Percentiles rank a stretch among this genome's conserved stretches.
phyloP scores from a whole-genome alignment of 495 filamentous ascomycete species.

The Terfezia boudieri region DNA sequence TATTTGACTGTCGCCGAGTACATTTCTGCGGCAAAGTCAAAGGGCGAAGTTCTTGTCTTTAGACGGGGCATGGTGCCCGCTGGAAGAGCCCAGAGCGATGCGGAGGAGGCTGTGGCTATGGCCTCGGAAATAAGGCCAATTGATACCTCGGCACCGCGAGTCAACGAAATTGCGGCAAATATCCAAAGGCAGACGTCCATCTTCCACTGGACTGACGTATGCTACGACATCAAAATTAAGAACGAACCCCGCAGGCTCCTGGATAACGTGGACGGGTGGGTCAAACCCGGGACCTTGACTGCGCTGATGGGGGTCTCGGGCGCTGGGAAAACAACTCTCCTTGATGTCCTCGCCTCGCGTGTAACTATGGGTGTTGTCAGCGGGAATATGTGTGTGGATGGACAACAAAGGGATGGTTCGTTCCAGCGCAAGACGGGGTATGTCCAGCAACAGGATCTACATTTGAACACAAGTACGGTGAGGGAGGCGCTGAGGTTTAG shows the following conservation, averaged over 20 bases:
- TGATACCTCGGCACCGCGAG: slow-evolving; percentile 22
- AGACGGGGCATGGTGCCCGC: slow-evolving; percentile 50
- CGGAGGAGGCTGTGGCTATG: slow-evolving; percentile 18
- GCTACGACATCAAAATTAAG: slow-evolving; percentile 33
- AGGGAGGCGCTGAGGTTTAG: slow-evolving; percentile 67
- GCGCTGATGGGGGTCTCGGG: slow-evolving; percentile 50
- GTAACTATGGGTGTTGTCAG: slow-evolving; percentile 37
- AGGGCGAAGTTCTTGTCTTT: slow-evolving; percentile 78
- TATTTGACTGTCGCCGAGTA: slow-evolving; percentile 38
- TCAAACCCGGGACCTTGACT: slow-evolving; percentile 59
- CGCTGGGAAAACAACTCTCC: slow-evolving; percentile 38
- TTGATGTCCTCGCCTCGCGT: slow-evolving; percentile 37
- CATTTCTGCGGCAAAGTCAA: slow-evolving; percentile 55
- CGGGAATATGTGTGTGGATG: slow-evolving; percentile 42
- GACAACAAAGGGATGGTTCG: slow-evolving; percentile 39
- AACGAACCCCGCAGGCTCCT: slow-evolving; percentile 39
- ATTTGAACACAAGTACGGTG: slow-evolving; percentile 66
- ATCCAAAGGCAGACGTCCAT: slow-evolving; percentile 43
- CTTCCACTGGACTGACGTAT: slow-evolving; percentile 45
- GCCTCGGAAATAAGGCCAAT: too few relatives aligned
- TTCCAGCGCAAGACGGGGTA: slow-evolving; percentile 92
- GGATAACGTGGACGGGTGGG: slow-evolving; percentile 50
- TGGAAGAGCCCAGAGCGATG: slow-evolving; percentile 25
- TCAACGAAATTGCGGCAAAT: slow-evolving; percentile 24
- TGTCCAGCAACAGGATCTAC: slow-evolving; percentile 88